These are phyloP conservation scores for Clitoria ternatea DNA, from an alignment of 306 rosid genomes.

Conservation along the genomic window DNA sequence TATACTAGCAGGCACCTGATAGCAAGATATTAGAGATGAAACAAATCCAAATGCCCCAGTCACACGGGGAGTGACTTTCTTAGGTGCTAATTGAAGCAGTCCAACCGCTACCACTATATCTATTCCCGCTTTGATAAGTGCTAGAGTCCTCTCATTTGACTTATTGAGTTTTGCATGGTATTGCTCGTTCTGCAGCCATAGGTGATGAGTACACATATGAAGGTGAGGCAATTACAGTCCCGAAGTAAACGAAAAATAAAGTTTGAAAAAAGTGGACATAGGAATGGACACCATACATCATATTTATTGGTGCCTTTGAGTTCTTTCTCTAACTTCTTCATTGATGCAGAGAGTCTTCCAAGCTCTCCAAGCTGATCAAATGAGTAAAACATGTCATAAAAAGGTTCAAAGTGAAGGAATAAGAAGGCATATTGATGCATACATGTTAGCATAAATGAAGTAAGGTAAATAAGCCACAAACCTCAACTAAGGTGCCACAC, in stretches of 20 bases:
- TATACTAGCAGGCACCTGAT: constrained; percentile 59
- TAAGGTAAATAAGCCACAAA: constrained; percentile 36
- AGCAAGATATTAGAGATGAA: constrained; percentile 85
- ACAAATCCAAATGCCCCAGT: constrained; percentile 91
- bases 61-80: constrained; percentile 83
- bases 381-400: constrained; percentile 10
- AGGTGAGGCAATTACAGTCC: background rate
- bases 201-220: background rate
- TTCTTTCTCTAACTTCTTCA: constrained; percentile 87
- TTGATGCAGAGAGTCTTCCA: constrained; percentile 79
- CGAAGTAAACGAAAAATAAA: background rate
- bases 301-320: constrained; percentile 58
- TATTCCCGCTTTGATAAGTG: constrained; percentile 74
- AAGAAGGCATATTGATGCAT: background rate
- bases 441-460: background rate
- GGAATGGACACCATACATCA: constrained; percentile 49
- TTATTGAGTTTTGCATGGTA: constrained; percentile 63
- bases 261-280: background rate
- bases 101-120: constrained; percentile 88
- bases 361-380: constrained; percentile 79
- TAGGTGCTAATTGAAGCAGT: constrained; percentile 87
- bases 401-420: background rate
- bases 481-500: constrained; percentile 83
- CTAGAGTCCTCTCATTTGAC: constrained; percentile 81
- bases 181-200: constrained; percentile 60